Base-by-base conservation (phyloP, 441 rosid species). In the Hura crepitans region DNA sequence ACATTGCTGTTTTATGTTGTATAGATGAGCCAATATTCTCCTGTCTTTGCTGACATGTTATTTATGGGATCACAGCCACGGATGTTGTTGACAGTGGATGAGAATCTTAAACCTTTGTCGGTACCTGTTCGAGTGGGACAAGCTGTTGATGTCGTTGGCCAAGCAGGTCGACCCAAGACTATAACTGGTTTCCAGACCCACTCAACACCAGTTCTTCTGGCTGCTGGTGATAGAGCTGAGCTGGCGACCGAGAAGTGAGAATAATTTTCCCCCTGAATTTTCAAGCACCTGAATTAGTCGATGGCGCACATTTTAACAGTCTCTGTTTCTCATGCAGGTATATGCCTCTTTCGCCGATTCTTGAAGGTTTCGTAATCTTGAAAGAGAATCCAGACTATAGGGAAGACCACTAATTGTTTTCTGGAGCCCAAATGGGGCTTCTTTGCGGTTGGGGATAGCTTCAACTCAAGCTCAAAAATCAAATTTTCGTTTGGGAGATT, bases 111-210 rank as follows among this genome's bases (percentile, higher is more conserved):
- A 74, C 92, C 97, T 45, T 67, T 92, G 39, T 85, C 94, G 1
- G 89, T 90, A 35, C 97, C 93, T 22, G 97, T 95, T 61, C 85
- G 95, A 54, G 97, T 95, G 31, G 99, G 99, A 31, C 91, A 89
- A 74, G 99, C 96, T 2, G 96, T 94, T 59, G 99, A 94, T 76
- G 97, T 92, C 58, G 99, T 94, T 4, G 97, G 97, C 15, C 96
- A 90, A 82, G 94, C 97, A 22, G 99, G 99, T 35, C 89, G 94
- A 51, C 99, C 97, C 17, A 92, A 89, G 81, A 89, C 97, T 18
- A 90, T 92, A 17, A 95, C 95, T 11, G 95, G 97, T 71, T 95
- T 95, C 82, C 97, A 92, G 82, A 95, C 97, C 12, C 95, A 95
- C 78, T 86, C 96, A 1, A 88, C 97, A 18, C 99, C 95, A 0